Evolutionary conservation across 306 rosid species (phyloP), one percentile per base, ranked within the genome.

Genomic region (Morella rubra): DNA sequence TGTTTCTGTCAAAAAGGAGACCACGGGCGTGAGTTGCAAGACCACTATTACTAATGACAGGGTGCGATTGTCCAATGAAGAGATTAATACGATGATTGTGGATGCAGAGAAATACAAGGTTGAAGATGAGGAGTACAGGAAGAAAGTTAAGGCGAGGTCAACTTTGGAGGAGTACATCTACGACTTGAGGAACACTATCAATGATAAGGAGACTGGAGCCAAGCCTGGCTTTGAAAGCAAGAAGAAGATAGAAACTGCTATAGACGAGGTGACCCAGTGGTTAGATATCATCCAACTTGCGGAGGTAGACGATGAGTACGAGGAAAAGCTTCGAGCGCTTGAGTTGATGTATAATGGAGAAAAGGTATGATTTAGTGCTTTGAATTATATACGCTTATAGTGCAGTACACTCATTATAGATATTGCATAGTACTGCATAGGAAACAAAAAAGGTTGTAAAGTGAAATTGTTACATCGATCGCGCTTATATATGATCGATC

Each of bases 91-190:
- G 56, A 77, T 55, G 75, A 67, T 55, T 7, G n/a, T 37, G 46
- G 71, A 71, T 37, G 61, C 76, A 1, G 52, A 59, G 75, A 59
- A 27, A 46, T 71, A 59, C 72, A 59, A 45, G 76, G 70, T 49
- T 4, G 81, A 78, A 61, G 81, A 78, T 50, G 76, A 71, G 0
- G 76, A 78, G 76, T 72, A 45, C 71, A 78, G 10, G 72, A 71
- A 58, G 81, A 60, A 50, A 37, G 72, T 71, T 1, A 69, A 71
- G 37, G 46, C 81, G 15, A 78, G 46, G 75, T 60, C 71, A 15
- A 61, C 81, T 1, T 52, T 77, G 59, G 76, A 77, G 69, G 59
- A 70, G 32, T 65, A 76, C 44, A 44, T 50, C 4, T 76, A 62
- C 65, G 40, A 76, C 20, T 54, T 77, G 69, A 70, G 74, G 76